Conservation (phyloP, 2,329 filamentous ascomycete species). For the Daldinia sp. region DNA sequence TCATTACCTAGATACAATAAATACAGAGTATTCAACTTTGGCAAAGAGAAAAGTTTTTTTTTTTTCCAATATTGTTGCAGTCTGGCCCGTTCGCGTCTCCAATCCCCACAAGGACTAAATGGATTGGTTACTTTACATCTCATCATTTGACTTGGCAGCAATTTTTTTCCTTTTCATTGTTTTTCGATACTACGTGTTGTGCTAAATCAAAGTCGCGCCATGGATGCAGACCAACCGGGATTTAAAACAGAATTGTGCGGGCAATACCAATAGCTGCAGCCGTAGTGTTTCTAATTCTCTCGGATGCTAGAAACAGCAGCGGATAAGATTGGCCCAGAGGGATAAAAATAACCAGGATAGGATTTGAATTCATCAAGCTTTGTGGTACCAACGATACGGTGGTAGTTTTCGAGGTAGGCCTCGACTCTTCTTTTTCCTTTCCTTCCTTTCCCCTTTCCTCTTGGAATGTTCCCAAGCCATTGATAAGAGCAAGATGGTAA, state of each 20-base stretch:
- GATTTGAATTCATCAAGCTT: slow-evolving; percentile 11
- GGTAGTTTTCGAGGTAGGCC: not conserved
- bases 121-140: slow-evolving; percentile 34
- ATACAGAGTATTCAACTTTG: slow-evolving; percentile 7
- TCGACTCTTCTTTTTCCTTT: slow-evolving; percentile 13
- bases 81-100: slow-evolving; percentile 23
- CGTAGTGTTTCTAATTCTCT: not conserved
- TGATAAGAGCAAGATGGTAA: slow-evolving; percentile 7
- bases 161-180: not conserved
- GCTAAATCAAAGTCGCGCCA: slow-evolving; percentile 11
- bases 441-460: not conserved
- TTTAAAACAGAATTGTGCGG: slow-evolving; percentile 16
- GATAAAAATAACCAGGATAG: not conserved
- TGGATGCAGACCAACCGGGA: slow-evolving; percentile 21
- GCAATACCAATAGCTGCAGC: slow-evolving; percentile 1
- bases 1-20: slow-evolving; percentile 3
- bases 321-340: slow-evolving; percentile 1
- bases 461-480: slow-evolving; percentile 10
- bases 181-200: slow-evolving; percentile 14
- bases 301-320: not conserved
- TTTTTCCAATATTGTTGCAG: slow-evolving; percentile 31
- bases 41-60: slow-evolving; percentile 2
- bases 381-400: slow-evolving; percentile 7
- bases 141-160: slow-evolving; percentile 33
- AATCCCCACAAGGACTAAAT: slow-evolving; percentile 34